Evolutionary conservation across 2,329 filamentous ascomycete genomes (phyloP).

Genomic region (Aspergillus persii): DNA sequence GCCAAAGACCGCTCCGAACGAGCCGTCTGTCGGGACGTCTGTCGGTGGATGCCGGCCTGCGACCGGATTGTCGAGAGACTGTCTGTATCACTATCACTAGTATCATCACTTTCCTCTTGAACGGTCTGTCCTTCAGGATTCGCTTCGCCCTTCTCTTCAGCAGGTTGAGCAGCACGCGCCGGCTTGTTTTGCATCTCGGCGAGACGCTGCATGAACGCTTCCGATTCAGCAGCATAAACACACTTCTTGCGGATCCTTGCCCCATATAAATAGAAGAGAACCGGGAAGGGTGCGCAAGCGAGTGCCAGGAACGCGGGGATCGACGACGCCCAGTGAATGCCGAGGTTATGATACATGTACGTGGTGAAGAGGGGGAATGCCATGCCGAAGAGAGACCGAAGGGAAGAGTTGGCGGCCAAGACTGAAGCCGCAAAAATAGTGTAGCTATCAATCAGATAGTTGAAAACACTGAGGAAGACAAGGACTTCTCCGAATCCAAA

Average conservation of each 20-base stretch:
- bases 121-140: background rate
- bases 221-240: slow-evolving; percentile 36
- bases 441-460: slow-evolving; percentile 44
- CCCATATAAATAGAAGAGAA: slow-evolving; percentile 42
- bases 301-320: slow-evolving; percentile 46
- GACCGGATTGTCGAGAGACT: slow-evolving; percentile 12
- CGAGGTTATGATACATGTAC: slow-evolving; percentile 44
- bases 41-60: slow-evolving; percentile 13
- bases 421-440: slow-evolving; percentile 41
- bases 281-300: slow-evolving; percentile 40
- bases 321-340: slow-evolving; percentile 47
- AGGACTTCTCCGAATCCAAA: slow-evolving; percentile 44
- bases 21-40: slow-evolving; percentile 18
- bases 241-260: slow-evolving; percentile 35
- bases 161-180: slow-evolving; percentile 1
- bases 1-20: slow-evolving; percentile 8
- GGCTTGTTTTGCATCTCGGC: slow-evolving; percentile 17
- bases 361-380: slow-evolving; percentile 48
- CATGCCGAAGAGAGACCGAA: slow-evolving; percentile 45
- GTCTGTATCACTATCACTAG: slow-evolving; percentile 12
- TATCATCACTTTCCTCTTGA: background rate
- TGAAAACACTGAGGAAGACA: slow-evolving; percentile 40
- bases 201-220: slow-evolving; percentile 27
- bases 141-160: slow-evolving; percentile 5
- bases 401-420: slow-evolving; percentile 43